These are phyloP conservation scores for Picea sitchensis DNA, from an alignment of 75 land plant genomes.

Conservation along the genomic window DNA sequence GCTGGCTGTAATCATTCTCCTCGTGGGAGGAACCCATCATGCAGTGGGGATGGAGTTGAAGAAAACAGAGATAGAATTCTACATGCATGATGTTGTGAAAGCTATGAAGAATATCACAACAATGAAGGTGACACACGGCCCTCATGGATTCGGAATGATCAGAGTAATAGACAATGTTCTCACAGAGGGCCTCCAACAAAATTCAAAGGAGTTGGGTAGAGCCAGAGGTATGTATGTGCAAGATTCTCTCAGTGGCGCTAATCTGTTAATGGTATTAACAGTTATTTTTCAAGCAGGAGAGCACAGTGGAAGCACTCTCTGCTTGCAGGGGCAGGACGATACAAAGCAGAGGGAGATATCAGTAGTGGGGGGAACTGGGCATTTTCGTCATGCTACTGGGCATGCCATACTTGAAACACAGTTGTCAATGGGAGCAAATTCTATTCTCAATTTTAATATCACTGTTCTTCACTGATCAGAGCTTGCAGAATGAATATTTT, in stretches of 20 bases:
- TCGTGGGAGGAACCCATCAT: background rate
- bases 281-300: constrained; percentile 5
- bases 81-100: constrained; percentile 1
- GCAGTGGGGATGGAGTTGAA: background rate
- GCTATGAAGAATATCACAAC: background rate
- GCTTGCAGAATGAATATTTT: too few species aligned
- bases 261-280: constrained; percentile 9
- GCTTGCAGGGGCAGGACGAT: constrained; percentile 17
- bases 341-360: constrained; percentile 23
- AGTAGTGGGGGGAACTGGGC: constrained; percentile 32
- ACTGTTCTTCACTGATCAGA: constrained; percentile 7
- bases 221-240: constrained; percentile 17
- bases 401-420: constrained; percentile 17
- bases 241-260: constrained; percentile 6
- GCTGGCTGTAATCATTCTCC: background rate
- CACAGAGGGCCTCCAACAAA: constrained; percentile 17
- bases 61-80: constrained; percentile 1
- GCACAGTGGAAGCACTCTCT: constrained; percentile 17
- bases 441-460: constrained; percentile 7
- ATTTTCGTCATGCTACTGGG: constrained; percentile 18
- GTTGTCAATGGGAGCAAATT: background rate
- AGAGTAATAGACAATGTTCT: constrained; percentile 20
- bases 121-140: background rate
- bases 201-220: constrained; percentile 19
- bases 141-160: constrained; percentile 16